Evolutionary conservation across 176 grass and related monocot genomes (phyloP).

Genomic region (Thinopyrum elongatum): DNA sequence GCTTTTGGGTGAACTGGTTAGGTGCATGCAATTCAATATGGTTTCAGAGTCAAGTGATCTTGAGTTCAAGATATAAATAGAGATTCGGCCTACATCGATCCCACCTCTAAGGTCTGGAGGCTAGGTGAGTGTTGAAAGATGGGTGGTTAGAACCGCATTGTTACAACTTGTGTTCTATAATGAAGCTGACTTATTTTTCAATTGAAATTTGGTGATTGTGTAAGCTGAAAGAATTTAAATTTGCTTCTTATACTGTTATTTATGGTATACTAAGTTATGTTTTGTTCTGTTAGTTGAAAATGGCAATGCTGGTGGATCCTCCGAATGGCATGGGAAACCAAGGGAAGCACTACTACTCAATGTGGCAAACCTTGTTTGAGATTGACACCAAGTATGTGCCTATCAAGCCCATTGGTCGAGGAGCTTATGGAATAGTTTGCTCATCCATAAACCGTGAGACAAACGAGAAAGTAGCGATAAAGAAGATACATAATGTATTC

Average conservation of each 20-base stretch:
- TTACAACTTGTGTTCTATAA: background rate
- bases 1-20: background rate
- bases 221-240: background rate
- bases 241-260: background rate
- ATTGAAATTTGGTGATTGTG: background rate
- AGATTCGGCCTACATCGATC: no score
- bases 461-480: slow-evolving; percentile 57
- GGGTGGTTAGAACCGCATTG: background rate
- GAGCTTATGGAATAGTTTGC: slow-evolving; percentile 57
- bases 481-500: slow-evolving; percentile 65
- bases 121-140: background rate
- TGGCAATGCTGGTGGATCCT: slow-evolving; percentile 61
- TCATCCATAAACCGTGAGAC: slow-evolving; percentile 50
- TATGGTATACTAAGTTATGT: background rate
- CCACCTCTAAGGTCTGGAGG: background rate
- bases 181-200: background rate
- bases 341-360: slow-evolving; percentile 51
- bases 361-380: slow-evolving; percentile 63
- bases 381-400: slow-evolving; percentile 61
- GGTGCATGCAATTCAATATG: background rate
- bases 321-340: slow-evolving; percentile 45
- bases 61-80: background rate
- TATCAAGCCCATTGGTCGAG: slow-evolving; percentile 43
- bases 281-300: slow-evolving; percentile 35
- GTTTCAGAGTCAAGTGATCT: background rate